Base-by-base conservation (phyloP, 1,284 basidiomycete genomes). In the Microbotryomycetes sp. region DNA sequence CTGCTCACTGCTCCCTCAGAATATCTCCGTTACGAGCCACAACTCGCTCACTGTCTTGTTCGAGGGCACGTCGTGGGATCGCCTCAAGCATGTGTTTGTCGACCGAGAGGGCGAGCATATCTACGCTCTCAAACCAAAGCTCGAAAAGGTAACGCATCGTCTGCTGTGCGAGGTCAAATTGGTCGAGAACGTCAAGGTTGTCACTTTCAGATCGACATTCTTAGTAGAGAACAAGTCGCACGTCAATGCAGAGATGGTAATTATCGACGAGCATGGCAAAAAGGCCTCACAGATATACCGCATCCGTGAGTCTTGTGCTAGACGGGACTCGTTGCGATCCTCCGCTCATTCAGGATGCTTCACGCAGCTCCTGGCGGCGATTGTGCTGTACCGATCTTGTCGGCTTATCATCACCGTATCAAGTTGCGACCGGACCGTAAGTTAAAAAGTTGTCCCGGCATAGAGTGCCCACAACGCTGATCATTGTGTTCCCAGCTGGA, bases 51-150 rank as follows among this genome's bases (percentile, higher is more conserved):
- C 87, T 2, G 76, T 97, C 26, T 87, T 88, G 68, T 84, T 98
- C 67, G 81, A 89, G 49, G 89, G 87, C 57, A 91, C 90, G 72
- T 79, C 85, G 4, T 99, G 96, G 94, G 93, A 97, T 71, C 84
- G 88, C 49, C 77, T 98, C 42, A 84, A 88, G 55, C 85, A 88
- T 60, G 85, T 99, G 60, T 90, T 90, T 1, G 94, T 98, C 15
- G 92, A 97, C 72, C 82, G 86, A 50, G 94, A 97, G 76, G 96
- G 97, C 58, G 92, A 97, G 76, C 93, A 86, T 72, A 82, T 89
- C 16, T 91, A 94, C 74, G 83, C 85, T 6, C 80, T 99, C 32
- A 85, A 90, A 7, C 93, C 96, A 6, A 83, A 86, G 67, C 81
- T 82, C 29, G 79, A 82, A 78, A 87, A 87, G 74, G 85, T 89